Base-by-base conservation (phyloP, 345 rosid species). In the Iberis pinnata region DNA sequence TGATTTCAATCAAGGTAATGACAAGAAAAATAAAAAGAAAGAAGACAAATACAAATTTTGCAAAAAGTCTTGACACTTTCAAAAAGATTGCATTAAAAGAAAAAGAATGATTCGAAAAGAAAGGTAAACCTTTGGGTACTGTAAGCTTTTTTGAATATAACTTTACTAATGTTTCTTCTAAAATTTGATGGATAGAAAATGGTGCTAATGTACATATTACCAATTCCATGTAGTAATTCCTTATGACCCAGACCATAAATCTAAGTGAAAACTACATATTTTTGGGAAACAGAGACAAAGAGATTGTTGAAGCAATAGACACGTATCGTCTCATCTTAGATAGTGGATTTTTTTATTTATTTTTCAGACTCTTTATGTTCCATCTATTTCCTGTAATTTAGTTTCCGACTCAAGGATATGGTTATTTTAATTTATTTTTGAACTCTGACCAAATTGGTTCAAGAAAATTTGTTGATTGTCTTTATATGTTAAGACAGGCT, bases 281-380 rank as follows among this genome's bases (percentile, higher is more conserved):
- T 1, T 26, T 15, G 33, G 43, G 42, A 20, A 35, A 51, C 8
- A 8, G 41, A 36, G 18, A 12, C 18, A 51, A 13, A 11, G 42
- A 36, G 11, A 20, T 18, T 25, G 9, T 48, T 27, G 22, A 48
- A 15, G 13, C 37, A 24, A 16, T 48, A 26, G 53, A 27, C 18
- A 25, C 18, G 7, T 25, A 24, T 14, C 20, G 42, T 43, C 52
- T 57, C 13, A 44, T 44, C 15, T 19, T 57, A 6, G 43, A 43
- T 14, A 50, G 18, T 51, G 56, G 42, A 19, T 51, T 51, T 35
- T 55, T 25, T 51, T 32, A 53, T 37, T 53, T 20, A 24, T n/a
- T n/a, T 24, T 14, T 7, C 33, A 24, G 6, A 37, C 44, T 20
- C 2, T 37, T 2, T 55, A 41, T 55, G 49, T 55, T 27, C 9